Base-by-base conservation (phyloP, 2,329 filamentous ascomycete genomes). In the Aciculosporium take region DNA sequence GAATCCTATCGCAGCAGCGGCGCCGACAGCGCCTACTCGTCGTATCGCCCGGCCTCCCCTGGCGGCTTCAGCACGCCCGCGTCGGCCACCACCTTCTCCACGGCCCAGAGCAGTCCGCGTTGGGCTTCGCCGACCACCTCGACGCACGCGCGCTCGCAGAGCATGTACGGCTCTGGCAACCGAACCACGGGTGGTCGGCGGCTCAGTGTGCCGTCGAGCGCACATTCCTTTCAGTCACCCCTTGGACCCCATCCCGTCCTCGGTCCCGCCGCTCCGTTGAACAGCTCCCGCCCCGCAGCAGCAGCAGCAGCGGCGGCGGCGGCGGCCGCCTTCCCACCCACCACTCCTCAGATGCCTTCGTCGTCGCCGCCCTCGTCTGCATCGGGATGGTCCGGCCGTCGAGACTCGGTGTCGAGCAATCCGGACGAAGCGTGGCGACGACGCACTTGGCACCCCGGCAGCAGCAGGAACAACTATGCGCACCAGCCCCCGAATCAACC, bases 381-480 rank as follows among this genome's bases (percentile, higher is more conserved):
- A 0, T 75, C 79, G 27, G 67, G 69, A 7, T 81, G 76, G 60
- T 71, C 74, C 4, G 49, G 40, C 7, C 67, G 81, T 24, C 70
- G 80, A 32, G 82, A 87, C 31, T 82, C 83, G 0, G 66, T 67
- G 3, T 65, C 71, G 7, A 75, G 71, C 39, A 66, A 69, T 17
- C 64, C 73, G 1, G 86, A 94, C 47, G 79, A 86, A 32, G 82
- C 84, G 42, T 84, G 79, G 74, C 77, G 87, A 48, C 71, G 88
- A 46, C 75, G 87, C 40, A 95, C 88, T 3, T 95, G 88, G 88
- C 88, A 95, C 60, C 84, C 86, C 0, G 84, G 86, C 46, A 82
- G 78, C 47, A 82, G 77, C 45, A 71, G 74, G 13, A 72, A 72
- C 47, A 72, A 72, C 47, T 77, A 76, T 46, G 70, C 71, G 45